These are phyloP conservation scores for Phytophthora idaei DNA, from an alignment of 352 stramenopile genomes.

Conservation along the genomic window DNA sequence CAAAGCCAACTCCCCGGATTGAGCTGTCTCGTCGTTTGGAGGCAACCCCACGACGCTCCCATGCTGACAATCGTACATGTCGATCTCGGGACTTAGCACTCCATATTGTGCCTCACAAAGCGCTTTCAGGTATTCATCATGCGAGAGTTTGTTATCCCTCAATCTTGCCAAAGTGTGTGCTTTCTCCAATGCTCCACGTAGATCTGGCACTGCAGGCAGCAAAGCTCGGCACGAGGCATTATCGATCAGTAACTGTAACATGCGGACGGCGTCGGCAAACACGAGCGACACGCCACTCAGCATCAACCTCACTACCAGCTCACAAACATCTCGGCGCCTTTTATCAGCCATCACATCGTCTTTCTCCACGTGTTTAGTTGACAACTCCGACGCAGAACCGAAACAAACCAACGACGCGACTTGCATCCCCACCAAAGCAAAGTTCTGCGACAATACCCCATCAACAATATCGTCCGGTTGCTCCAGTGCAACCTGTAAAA, in stretches of 20 bases:
- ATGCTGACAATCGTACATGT: slow-evolving; percentile 49
- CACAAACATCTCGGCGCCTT: slow-evolving; percentile 34
- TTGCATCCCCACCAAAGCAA: slow-evolving; percentile 17
- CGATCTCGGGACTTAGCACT: slow-evolving; percentile 53
- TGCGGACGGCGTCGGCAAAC: slow-evolving; percentile 55
- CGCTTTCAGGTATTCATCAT: slow-evolving; percentile 54
- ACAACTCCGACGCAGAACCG: slow-evolving; percentile 4
- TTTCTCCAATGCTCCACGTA: slow-evolving; percentile 69
- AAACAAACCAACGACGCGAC: slow-evolving; percentile 40
- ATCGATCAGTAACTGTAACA: slow-evolving; percentile 72
- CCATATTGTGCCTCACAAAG: slow-evolving; percentile 49
- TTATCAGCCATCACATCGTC: slow-evolving; percentile 1
- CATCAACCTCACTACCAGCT: slow-evolving; percentile 58
- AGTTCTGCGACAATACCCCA: slow-evolving; percentile 23
- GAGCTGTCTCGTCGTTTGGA: slow-evolving; percentile 20
- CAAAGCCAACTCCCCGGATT: slow-evolving; percentile 23
- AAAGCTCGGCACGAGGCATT: slow-evolving; percentile 24
- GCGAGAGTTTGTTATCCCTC: slow-evolving; percentile 37
- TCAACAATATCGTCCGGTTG: slow-evolving; percentile 10
- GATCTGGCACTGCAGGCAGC: slow-evolving; percentile 44
- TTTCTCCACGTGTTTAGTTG: neutral
- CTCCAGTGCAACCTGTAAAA: slow-evolving; percentile 57
- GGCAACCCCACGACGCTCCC: slow-evolving; percentile 64
- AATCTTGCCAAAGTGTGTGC: slow-evolving; percentile 38
- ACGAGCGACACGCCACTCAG: slow-evolving; percentile 61